A percentile compares a stretch with the other conserved stretches of the same genome.
Conservation (phyloP, 2,329 filamentous ascomycete genomes). For the Sclerotinia sclerotiorum region DNA sequence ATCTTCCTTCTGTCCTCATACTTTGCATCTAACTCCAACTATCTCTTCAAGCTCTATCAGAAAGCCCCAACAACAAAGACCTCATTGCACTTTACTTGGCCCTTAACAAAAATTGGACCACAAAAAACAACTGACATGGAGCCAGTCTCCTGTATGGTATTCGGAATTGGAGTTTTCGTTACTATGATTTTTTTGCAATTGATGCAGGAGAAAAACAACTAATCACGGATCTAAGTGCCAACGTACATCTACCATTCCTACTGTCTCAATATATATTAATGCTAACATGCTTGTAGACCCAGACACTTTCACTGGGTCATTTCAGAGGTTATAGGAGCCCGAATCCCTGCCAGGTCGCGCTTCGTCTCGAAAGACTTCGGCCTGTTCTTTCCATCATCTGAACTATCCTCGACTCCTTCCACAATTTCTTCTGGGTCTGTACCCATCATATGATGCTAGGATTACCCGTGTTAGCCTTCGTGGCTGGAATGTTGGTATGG, state of each 20-base stretch:
- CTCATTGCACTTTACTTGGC: not conserved
- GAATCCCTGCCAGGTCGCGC: conserved; percentile 15
- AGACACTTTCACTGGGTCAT: conserved; percentile 6
- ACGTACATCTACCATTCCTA: not conserved
- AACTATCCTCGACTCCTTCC: conserved; percentile 33
- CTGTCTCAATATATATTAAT: not conserved
- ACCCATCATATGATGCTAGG: conserved; percentile 39
- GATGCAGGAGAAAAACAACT: conserved; percentile 22
- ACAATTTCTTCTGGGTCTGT: conserved; percentile 31
- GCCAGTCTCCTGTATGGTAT: conserved; percentile 23
- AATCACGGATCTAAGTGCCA: not conserved
- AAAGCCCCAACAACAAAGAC: not conserved
- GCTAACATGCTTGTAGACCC: not conserved
- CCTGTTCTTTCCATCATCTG: conserved; percentile 26
- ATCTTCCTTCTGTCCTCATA: conserved; percentile 9
- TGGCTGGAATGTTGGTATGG: conserved; percentile 15
- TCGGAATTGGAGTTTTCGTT: conserved; percentile 22
- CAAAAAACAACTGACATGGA: conserved; percentile 12
- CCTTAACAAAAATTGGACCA: not conserved
- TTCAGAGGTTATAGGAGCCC: not conserved
- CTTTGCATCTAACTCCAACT: not conserved
- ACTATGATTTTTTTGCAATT: conserved; percentile 23
- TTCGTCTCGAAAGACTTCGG: conserved; percentile 26
- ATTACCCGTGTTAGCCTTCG: conserved; percentile 25
- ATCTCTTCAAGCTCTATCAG: not conserved